Percentiles rank a stretch among this genome's conserved stretches.
Conservation (phyloP, 352 stramenopile species). For the Phytophthora meadii region DNA sequence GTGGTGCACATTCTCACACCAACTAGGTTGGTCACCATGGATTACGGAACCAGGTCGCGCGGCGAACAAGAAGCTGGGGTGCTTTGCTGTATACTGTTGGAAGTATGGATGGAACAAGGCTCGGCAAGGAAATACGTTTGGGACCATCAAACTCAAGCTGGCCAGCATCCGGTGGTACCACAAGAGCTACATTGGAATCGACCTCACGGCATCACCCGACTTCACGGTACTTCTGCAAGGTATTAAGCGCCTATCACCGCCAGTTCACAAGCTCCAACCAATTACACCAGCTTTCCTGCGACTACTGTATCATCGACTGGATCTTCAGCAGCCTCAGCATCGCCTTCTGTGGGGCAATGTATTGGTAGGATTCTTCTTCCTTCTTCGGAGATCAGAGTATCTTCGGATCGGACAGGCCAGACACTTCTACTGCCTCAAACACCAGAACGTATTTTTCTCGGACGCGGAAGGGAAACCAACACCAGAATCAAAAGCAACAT, state of each 20-base stretch:
- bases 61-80: too few relatives aligned
- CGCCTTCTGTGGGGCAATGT: conserved; percentile 34
- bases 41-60: too few relatives aligned
- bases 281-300: conserved; percentile 30
- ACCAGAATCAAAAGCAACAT: neutral
- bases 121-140: conserved; percentile 40
- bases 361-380: conserved; percentile 36
- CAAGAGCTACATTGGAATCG: conserved; percentile 6
- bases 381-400: conserved; percentile 27
- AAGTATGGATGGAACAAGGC: conserved; percentile 17
- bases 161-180: conserved; percentile 31
- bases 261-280: conserved; percentile 29
- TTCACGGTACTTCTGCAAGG: conserved; percentile 25
- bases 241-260: conserved; percentile 27
- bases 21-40: too few relatives aligned
- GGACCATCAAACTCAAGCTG: conserved; percentile 30
- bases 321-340: conserved; percentile 7
- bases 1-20: too few relatives aligned
- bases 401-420: conserved; percentile 1
- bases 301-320: conserved; percentile 6
- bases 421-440: conserved; percentile 25
- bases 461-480: conserved; percentile 1
- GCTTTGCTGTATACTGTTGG: conserved; percentile 18
- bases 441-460: conserved; percentile 12
- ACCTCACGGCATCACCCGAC: neutral